A percentile compares a stretch with the other conserved stretches of the same genome.
Conservation (phyloP, 176 grass and related monocot species). For the Phoenix roebelenii region DNA sequence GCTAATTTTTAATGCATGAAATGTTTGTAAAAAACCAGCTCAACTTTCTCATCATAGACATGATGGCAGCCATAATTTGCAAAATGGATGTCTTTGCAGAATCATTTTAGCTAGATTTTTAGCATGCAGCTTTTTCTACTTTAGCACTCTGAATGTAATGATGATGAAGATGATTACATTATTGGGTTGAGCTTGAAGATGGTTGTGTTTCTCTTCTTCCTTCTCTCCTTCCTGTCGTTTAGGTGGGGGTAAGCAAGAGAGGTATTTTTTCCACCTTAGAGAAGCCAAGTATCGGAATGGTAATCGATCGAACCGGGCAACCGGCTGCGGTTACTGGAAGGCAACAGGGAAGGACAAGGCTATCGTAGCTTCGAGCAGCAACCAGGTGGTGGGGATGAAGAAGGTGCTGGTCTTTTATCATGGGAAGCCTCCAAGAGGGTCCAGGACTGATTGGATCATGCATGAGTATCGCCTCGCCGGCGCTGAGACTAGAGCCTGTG, state of each 20-base stretch:
- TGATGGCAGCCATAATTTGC: too few species aligned
- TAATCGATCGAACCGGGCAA: slow-evolving; percentile 8
- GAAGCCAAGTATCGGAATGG: slow-evolving; percentile 15
- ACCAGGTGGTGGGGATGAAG: slow-evolving; percentile 25
- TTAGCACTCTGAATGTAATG: too few species aligned
- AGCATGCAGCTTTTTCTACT: too few species aligned
- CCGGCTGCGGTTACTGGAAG: slow-evolving; percentile 20
- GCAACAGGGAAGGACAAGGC: slow-evolving; percentile 10
- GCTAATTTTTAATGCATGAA: too few species aligned
- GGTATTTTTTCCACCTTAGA: slow-evolving; percentile 5
- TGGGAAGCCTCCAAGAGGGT: slow-evolving; percentile 6
- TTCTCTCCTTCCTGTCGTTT: neutral
- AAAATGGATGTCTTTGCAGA: too few species aligned
- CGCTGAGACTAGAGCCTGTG: neutral
- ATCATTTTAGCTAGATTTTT: too few species aligned
- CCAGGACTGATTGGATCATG: slow-evolving; percentile 20
- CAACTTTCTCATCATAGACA: too few species aligned
- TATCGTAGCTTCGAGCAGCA: neutral
- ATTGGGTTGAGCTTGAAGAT: neutral
- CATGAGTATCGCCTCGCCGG: slow-evolving; percentile 17
- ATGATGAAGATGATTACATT: too few species aligned
- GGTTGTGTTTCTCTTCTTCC: neutral
- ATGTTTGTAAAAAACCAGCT: too few species aligned
- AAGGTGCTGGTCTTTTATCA: slow-evolving; percentile 15
- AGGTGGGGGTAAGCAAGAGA: slow-evolving; percentile 8